Conservation (phyloP, 495 filamentous ascomycete genomes). For the Neurospora sp. region DNA sequence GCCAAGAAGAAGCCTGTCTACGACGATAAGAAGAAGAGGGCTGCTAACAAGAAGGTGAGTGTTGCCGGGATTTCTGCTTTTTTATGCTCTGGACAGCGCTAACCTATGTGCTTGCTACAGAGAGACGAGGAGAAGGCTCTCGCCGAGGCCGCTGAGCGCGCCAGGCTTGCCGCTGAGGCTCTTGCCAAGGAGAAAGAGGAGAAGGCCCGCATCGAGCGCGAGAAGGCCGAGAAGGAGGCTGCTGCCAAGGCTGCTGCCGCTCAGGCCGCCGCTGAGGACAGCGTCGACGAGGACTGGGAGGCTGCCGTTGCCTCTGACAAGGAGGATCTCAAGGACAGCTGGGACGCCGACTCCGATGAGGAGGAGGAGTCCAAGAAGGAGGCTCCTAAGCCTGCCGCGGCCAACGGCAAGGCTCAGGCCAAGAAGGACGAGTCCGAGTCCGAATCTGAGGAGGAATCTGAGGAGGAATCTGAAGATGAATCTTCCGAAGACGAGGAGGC, state of each 20-base stretch:
- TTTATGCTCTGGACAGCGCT: not conserved
- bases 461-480: conserved; percentile 37
- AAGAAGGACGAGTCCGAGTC: conserved; percentile 15
- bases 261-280: conserved; percentile 45
- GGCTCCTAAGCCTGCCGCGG: conserved; percentile 27
- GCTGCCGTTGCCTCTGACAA: conserved; percentile 63
- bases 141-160: conserved; percentile 61
- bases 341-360: conserved; percentile 81
- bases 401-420: conserved; percentile 11
- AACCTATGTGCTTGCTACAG: conserved; percentile 21
- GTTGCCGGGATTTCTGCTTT: not conserved
- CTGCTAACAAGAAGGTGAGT: conserved; percentile 54
- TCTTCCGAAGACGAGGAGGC: conserved; percentile 60
- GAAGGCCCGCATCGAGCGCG: conserved; percentile 39
- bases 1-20: conserved; percentile 64
- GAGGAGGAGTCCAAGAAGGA: conserved; percentile 42
- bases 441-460: conserved; percentile 20
- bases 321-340: conserved; percentile 80
- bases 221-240: conserved; percentile 43
- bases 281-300: conserved; percentile 80
- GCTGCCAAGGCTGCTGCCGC: conserved; percentile 46
- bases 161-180: conserved; percentile 53
- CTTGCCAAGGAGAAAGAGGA: conserved; percentile 50
- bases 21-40: conserved; percentile 63
- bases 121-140: conserved; percentile 60